Conservation (phyloP, 192 early-diverging fungal species). For the Backusella morwellensis region DNA sequence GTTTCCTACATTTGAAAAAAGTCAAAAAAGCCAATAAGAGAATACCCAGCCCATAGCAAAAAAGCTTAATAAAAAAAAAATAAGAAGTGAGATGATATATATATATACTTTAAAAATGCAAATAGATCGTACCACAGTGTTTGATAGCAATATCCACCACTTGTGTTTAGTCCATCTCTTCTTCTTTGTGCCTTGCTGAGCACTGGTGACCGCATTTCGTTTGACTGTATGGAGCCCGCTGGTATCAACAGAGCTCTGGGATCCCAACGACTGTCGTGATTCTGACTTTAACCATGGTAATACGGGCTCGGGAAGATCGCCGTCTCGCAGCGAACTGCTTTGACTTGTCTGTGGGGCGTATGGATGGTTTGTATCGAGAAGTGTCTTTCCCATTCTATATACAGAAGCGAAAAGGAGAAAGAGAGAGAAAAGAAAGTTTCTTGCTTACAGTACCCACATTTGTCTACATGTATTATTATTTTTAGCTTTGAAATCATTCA, state of each 20-base stretch:
- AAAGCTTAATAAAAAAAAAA: conserved; percentile 21
- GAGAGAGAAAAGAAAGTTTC: conserved; percentile 6
- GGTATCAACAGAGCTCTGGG: conserved; percentile 7
- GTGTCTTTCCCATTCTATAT: background rate
- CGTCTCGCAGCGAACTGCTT: background rate
- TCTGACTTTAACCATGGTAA: conserved; percentile 29
- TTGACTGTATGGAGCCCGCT: conserved; percentile 33
- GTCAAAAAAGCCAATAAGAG: conserved; percentile 21
- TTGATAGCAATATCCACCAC: conserved; percentile 40
- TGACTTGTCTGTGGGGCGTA: conserved; percentile 6
- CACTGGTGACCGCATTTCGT: conserved; percentile 5
- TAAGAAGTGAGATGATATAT: background rate
- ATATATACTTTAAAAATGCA: background rate
- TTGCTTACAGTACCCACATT: background rate
- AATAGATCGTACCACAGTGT: conserved; percentile 35
- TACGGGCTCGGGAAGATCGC: conserved; percentile 28
- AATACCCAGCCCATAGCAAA: conserved; percentile 28
- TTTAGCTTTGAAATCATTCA: background rate
- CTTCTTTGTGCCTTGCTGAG: background rate
- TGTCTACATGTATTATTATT: background rate
- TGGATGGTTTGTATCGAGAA: background rate
- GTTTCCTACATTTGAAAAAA: conserved; percentile 28
- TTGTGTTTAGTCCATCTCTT: conserved; percentile 48
- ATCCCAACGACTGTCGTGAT: background rate
- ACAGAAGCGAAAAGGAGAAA: background rate